Evolutionary conservation across 805 yeast genomes (phyloP).

Genomic region (Nakazawaea ernobii): DNA sequence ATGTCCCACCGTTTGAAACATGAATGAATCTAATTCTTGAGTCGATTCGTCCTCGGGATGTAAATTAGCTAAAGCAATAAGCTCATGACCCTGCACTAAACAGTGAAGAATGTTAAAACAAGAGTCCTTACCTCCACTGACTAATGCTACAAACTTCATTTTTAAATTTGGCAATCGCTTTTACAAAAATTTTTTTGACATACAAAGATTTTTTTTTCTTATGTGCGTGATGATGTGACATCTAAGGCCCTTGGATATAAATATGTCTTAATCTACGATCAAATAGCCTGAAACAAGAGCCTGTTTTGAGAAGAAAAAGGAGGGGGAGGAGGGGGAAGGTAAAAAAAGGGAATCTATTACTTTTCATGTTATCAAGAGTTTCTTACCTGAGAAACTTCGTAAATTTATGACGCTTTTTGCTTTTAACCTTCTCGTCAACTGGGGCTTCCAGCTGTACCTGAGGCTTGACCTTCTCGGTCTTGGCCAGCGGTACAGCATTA

Average conservation of each 20-base stretch:
- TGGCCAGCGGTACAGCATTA: background rate
- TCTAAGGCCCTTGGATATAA: no score
- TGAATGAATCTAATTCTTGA: constrained; percentile 86
- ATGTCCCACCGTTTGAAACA: constrained; percentile 98
- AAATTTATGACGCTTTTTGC: constrained; percentile 41
- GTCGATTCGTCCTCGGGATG: constrained; percentile 44
- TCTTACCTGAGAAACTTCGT: constrained; percentile 35
- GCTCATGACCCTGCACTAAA: constrained; percentile 75
- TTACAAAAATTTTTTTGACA: background rate
- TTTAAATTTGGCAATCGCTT: background rate
- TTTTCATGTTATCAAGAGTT: constrained; percentile 10
- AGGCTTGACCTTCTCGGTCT: constrained; percentile 2
- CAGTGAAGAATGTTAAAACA: constrained; percentile 87
- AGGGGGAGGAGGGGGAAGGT: no score
- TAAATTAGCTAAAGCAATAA: constrained; percentile 80
- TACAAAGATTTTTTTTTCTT: background rate
- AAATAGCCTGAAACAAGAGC: no score
- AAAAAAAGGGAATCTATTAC: background rate
- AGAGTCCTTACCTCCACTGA: constrained; percentile 96
- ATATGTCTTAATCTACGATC: no score
- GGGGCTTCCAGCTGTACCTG: constrained; percentile 14
- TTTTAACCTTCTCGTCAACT: constrained; percentile 20
- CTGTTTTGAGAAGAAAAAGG: no score
- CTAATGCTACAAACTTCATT: constrained; percentile 89
- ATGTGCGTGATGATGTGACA: background rate